Conservation (phyloP, 371 early-diverging fungal genomes). For the Encephalitozoon intestinalis region DNA sequence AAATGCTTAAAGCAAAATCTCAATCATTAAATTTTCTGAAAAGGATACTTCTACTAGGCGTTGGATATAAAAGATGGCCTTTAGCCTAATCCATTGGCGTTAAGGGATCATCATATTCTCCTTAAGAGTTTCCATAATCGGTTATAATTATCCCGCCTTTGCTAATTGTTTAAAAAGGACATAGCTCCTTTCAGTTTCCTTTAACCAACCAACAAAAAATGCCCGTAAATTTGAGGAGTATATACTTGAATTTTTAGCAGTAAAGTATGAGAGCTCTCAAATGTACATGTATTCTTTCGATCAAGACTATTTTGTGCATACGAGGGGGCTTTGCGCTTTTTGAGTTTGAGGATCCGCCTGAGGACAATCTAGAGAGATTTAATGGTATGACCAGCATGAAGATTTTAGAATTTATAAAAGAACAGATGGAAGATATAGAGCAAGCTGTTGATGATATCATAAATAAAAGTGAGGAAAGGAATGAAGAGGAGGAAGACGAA, state of each 20-base stretch:
- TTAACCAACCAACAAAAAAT: not conserved
- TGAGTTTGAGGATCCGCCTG: not conserved
- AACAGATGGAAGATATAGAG: not conserved
- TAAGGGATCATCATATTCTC: too few species aligned
- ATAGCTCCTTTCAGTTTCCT: not conserved
- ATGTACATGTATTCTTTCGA: not conserved
- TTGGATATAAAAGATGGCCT: not conserved
- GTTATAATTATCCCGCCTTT: not conserved
- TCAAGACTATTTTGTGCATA: not conserved
- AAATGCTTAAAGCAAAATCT: too few species aligned
- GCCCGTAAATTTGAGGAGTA: not conserved
- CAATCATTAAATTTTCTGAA: too few species aligned
- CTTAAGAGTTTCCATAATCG: not conserved
- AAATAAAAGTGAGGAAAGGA: not conserved
- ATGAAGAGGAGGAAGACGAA: too few species aligned
- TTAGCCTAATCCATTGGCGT: too few species aligned
- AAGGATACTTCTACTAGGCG: too few species aligned
- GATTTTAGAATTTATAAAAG: not conserved
- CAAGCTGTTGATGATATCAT: not conserved
- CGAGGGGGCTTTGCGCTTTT: not conserved
- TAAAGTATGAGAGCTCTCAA: not conserved
- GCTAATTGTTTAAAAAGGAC: not conserved
- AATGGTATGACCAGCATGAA: not conserved
- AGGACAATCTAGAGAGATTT: not conserved
- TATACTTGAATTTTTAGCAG: not conserved